Evolutionary conservation across 1,139 yeast species (phyloP).

Genomic region (Geotrichum klebahnii): DNA sequence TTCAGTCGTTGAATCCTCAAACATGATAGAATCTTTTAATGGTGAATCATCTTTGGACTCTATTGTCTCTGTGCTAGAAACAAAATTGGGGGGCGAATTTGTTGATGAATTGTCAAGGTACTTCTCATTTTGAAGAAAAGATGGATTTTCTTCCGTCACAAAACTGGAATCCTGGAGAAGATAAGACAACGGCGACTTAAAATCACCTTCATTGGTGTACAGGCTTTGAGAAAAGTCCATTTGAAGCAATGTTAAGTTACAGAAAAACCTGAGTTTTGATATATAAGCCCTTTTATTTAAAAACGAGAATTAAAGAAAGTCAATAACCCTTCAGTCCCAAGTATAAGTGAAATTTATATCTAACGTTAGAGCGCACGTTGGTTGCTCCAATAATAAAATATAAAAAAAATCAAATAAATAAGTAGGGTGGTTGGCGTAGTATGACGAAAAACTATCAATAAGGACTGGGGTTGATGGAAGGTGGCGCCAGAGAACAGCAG

Average conservation of each 20-base stretch:
- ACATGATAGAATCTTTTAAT: background rate
- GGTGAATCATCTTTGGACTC: background rate
- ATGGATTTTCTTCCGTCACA: background rate
- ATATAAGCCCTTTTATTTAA: too few species aligned
- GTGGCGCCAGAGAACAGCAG: too few species aligned
- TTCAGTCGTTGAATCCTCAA: background rate
- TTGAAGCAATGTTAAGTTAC: background rate
- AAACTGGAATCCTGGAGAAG: background rate
- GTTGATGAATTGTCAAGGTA: background rate
- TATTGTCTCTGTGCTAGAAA: background rate
- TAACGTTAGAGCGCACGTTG: too few species aligned
- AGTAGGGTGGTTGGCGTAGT: too few species aligned
- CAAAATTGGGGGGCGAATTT: background rate
- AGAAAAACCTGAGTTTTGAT: background rate
- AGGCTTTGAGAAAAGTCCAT: background rate
- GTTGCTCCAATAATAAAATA: too few species aligned
- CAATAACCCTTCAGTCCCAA: too few species aligned
- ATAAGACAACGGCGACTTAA: slow-evolving; percentile 2
- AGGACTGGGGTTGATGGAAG: too few species aligned
- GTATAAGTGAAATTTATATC: too few species aligned
- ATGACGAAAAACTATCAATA: too few species aligned
- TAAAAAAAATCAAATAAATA: too few species aligned
- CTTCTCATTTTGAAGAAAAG: background rate
- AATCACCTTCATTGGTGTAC: background rate
- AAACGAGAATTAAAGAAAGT: too few species aligned